These are phyloP conservation scores for Xylariaceae sp. DNA, from an alignment of 2,329 filamentous ascomycete genomes.

Conservation along the genomic window DNA sequence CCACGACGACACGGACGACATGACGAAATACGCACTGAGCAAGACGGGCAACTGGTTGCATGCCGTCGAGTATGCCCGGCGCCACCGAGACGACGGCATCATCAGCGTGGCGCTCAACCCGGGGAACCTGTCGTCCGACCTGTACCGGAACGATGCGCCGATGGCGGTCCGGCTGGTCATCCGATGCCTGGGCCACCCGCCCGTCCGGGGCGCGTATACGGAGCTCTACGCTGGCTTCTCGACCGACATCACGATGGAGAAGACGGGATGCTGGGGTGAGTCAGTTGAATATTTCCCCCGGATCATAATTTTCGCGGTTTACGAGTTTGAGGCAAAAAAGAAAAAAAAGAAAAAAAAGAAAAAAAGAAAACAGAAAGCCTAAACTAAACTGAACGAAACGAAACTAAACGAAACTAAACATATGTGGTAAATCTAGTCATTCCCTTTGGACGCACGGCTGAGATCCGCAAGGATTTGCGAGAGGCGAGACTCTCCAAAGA, in stretches of 20 bases:
- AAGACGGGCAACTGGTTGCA: constrained; percentile 25
- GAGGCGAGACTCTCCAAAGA: constrained; percentile 26
- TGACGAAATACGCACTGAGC: constrained; percentile 14
- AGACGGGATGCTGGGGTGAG: constrained; percentile 27
- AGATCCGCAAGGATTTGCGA: constrained; percentile 32
- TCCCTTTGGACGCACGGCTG: constrained; percentile 40
- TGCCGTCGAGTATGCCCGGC: constrained; percentile 23
- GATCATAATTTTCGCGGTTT: too few species aligned
- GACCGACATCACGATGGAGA: constrained; percentile 32
- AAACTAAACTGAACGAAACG: too few species aligned
- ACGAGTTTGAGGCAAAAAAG: too few species aligned
- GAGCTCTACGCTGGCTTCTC: constrained; percentile 38
- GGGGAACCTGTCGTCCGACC: constrained; percentile 26
- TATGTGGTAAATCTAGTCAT: constrained; percentile 29
- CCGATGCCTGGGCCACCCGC: constrained; percentile 7
- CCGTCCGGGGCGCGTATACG: constrained; percentile 35
- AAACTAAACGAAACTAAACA: too few species aligned
- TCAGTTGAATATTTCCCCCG: neutral
- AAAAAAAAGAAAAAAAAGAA: too few species aligned
- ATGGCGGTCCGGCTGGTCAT: constrained; percentile 7
- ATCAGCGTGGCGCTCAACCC: constrained; percentile 27
- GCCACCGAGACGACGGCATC: constrained; percentile 22
- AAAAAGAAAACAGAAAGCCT: too few species aligned
- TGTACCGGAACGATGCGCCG: constrained; percentile 19
- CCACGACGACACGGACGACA: neutral